Evolutionary conservation across 2,329 filamentous ascomycete species (phyloP), one percentile per base, ranked within the genome.

Genomic region (Trichoderma harzianum): DNA sequence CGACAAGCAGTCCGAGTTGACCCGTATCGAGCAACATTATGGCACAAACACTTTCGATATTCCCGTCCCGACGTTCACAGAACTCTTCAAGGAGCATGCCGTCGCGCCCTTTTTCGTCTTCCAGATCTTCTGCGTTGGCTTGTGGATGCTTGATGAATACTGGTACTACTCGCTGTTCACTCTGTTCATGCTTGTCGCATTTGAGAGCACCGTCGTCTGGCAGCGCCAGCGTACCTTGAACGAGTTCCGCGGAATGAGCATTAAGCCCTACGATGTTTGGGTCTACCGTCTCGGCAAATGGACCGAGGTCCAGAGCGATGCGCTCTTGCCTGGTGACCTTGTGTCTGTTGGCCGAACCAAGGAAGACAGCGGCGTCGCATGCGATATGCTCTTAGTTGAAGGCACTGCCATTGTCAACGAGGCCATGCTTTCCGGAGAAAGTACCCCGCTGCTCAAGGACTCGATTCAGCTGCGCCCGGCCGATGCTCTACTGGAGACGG

Each of bases 141-240:
- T 99, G 73, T 99, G 96, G 96, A 93, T 98, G 91, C 85, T 99
- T 79, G 96, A 99, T 79, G 97, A 99, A 83, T 99, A 98, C 84
- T 99, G 97, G 96, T 99, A 99, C 86, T 99, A 99, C 84, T 98
- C 96, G 73, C 89, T 99, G 24, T 99, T 99, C 83, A 99, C 97
- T 0, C 90, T 99, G 26, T 95, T 98, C 85, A 99, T 99, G 97
- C 89, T 99, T 70, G 94, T 99, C 76, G 91, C 90, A 72, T 99
- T 99, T 77, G 96, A 99, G 85, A 98, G 95, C 81, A 99, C 96
- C 3, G 97, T 99, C 47, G 97, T 99, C 18, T 99, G 96, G 97
- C 96, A 99, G 84, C 91, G 96, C 73, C 96, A 99, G 87, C 89
- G 95, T 76, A 99, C 97, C 2, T 84, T 99, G 75, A 97, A 89